phyloP scores from a whole-genome alignment of 352 stramenopile species.

The Globisporangium spinosum region DNA sequence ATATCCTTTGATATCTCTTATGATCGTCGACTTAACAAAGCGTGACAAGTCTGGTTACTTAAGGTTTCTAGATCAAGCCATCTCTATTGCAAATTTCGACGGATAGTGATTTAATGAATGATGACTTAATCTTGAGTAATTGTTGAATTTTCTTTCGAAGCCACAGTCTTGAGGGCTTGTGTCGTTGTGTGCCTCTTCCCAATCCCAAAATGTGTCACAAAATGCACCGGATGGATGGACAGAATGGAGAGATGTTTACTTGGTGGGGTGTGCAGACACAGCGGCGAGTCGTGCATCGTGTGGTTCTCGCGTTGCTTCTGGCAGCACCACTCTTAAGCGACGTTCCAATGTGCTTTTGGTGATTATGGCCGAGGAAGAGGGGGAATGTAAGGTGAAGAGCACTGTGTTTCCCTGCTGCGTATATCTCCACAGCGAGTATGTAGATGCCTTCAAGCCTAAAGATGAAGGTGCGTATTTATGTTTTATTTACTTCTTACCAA shows the following conservation, averaged over 20 bases:
- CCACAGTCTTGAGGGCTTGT: neutral
- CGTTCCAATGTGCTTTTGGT: neutral
- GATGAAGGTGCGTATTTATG: neutral
- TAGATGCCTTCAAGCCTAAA: neutral
- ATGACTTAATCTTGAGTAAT: conserved; percentile 5
- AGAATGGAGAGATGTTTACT: neutral
- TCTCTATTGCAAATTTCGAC: neutral
- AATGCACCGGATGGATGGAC: neutral
- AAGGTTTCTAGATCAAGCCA: neutral
- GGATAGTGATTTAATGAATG: neutral
- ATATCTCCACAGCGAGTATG: neutral
- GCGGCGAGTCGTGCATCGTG: neutral
- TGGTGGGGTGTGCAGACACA: neutral
- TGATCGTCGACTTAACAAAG: neutral
- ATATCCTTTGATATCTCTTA: conserved; percentile 5
- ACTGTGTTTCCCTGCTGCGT: neutral
- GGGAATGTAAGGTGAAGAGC: neutral
- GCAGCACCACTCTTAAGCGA: neutral
- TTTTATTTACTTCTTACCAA: neutral
- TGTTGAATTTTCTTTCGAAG: conserved; percentile 11
- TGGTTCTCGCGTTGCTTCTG: neutral
- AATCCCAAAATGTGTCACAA: neutral
- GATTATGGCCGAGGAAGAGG: neutral
- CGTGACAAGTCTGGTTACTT: neutral
- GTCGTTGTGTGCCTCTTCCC: neutral